These are phyloP conservation scores for Gastrodia elata DNA, from an alignment of 106 monocot species.

Conservation along the genomic window DNA sequence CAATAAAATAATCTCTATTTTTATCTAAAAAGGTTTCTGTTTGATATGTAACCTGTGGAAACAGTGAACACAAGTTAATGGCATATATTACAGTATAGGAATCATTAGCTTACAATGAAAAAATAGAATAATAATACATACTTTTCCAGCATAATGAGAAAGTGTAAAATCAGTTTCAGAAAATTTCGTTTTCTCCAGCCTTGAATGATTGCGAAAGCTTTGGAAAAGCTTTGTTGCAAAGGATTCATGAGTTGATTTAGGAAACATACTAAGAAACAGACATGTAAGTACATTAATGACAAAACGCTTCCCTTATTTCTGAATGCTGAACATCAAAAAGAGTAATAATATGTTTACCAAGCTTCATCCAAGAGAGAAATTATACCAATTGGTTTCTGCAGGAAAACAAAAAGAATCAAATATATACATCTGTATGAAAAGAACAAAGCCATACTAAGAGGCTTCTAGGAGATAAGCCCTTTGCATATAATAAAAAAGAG, in stretches of 20 bases:
- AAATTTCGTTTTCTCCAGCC: constrained; percentile 79
- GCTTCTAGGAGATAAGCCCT: neutral
- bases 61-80: neutral
- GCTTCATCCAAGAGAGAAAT: constrained; percentile 89
- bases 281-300: neutral
- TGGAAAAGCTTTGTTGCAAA: constrained; percentile 91
- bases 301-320: neutral
- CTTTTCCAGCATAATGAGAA: constrained; percentile 98
- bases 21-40: constrained; percentile 89
- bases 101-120: neutral
- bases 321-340: neutral
- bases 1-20: constrained; percentile 84
- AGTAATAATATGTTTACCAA: constrained; percentile 41
- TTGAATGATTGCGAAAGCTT: constrained; percentile 53
- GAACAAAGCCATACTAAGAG: neutral
- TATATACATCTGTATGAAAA: neutral
- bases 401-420: neutral
- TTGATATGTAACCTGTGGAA: constrained; percentile 77
- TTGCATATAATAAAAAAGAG: neutral
- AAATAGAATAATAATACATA: constrained; percentile 12
- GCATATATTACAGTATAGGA: neutral
- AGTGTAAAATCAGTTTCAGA: constrained; percentile 91
- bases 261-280: constrained; percentile 75
- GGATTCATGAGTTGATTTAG: constrained; percentile 85
- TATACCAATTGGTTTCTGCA: constrained; percentile 81